Base-by-base conservation (phyloP, 306 rosid species). In the Psophocarpus tetragonolobus region DNA sequence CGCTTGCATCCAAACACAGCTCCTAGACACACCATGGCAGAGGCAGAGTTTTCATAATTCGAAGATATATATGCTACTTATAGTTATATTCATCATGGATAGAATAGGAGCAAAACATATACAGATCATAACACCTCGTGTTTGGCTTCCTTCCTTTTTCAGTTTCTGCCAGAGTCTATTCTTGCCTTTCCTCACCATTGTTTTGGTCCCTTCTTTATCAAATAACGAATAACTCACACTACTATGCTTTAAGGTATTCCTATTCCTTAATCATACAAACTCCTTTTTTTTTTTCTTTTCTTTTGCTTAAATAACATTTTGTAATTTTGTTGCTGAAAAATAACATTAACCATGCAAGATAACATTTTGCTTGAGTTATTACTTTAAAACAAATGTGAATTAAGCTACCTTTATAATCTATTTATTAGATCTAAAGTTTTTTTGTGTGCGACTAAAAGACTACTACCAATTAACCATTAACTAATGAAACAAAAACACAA, bases 1-100 rank as follows among this genome's bases (percentile, higher is more conserved):
- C 73, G 68, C 62, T 5, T 82, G 86, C 88, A 85, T 65, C 88
- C 86, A 78, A 85, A 85, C 48, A 85, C 15, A 44, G 78, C 84
- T 45, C 84, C 88, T 5, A 78, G 67, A 70, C 88, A 85, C 76
- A 82, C 86, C 88, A 85, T 78, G 30, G 58, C n/a, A 36, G 6
- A 6, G 41, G 11, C 64, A 65, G 44, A 70, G 60, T 50, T 24
- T 5, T 10, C 81, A 76, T 69, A 20, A 14, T 47, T 44, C 4
- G 60, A 20, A 20, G 3, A 45, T 30, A 57, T 39, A 2, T n/a
- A 27, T 6, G 56, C 23, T 51, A 51, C 21, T 36, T 65, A 42
- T 64, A 64, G 64, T 74, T n/a, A n/a, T n/a, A n/a, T n/a, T n/a
- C n/a, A n/a, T n/a, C 18, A 10, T 29, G 58, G 41, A n/a, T n/a